Evolutionary conservation across 2,329 filamentous ascomycete species (phyloP).

Genomic region (Hypoxylon sp.): DNA sequence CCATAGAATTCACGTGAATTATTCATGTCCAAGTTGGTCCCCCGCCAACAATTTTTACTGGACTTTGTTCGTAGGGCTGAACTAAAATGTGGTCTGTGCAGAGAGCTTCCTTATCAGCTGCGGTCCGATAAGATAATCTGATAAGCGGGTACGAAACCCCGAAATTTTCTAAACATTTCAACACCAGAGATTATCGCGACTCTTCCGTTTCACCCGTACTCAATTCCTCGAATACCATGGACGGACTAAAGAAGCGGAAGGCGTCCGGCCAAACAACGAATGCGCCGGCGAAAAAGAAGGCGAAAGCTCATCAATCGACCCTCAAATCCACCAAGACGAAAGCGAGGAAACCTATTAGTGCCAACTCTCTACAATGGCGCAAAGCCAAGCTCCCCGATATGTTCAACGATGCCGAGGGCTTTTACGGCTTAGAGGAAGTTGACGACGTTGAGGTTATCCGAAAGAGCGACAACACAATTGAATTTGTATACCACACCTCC

Average conservation of each 20-base stretch:
- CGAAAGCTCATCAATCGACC: constrained; percentile 35
- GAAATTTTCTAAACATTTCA: constrained; percentile 21
- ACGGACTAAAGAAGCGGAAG: constrained; percentile 50
- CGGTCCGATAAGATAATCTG: constrained; percentile 3
- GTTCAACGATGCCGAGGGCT: constrained; percentile 91
- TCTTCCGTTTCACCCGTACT: constrained; percentile 5
- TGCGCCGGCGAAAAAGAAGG: constrained; percentile 47
- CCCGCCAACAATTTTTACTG: constrained; percentile 38
- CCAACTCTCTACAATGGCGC: constrained; percentile 70
- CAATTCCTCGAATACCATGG: constrained; percentile 40
- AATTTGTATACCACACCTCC: constrained; percentile 63
- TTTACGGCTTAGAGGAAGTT: constrained; percentile 92
- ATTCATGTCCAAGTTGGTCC: constrained; percentile 1
- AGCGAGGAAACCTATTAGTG: constrained; percentile 61
- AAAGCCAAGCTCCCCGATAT: constrained; percentile 78
- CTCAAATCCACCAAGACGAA: constrained; percentile 48
- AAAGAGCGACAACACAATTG: constrained; percentile 68
- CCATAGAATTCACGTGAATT: constrained; percentile 24
- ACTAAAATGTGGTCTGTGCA: constrained; percentile 54
- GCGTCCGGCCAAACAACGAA: constrained; percentile 32
- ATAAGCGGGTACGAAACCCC: constrained; percentile 16
- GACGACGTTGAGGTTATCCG: constrained; percentile 89
- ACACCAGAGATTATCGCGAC: not conserved
- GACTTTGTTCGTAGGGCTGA: constrained; percentile 47
- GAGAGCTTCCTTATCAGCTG: constrained; percentile 13